These are phyloP conservation scores for baker's yeast (Saccharomyces cerevisiae) DNA, from an alignment of 805 yeast species.

Conservation along the genomic window DNA sequence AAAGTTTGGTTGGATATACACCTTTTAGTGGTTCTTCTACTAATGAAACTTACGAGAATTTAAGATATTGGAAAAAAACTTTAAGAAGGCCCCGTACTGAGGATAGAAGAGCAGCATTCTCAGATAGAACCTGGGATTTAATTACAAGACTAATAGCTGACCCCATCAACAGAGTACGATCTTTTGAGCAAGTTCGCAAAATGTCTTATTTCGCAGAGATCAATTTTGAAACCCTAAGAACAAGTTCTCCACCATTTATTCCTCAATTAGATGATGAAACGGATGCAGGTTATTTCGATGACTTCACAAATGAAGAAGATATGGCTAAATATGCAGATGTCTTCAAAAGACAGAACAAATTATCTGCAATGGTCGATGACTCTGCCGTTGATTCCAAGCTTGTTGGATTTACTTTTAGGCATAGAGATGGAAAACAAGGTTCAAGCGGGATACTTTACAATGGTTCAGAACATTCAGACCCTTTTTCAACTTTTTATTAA, in stretches of 20 bases:
- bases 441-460: slow-evolving; percentile 31
- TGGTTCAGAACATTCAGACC: slow-evolving; percentile 32
- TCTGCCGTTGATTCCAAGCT: slow-evolving; percentile 60
- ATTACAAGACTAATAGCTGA: slow-evolving; percentile 72
- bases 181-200: slow-evolving; percentile 70
- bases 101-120: slow-evolving; percentile 84
- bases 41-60: slow-evolving; percentile 89
- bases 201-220: slow-evolving; percentile 81
- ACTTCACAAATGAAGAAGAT: slow-evolving; percentile 89
- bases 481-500: slow-evolving; percentile 32
- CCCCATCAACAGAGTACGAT: slow-evolving; percentile 64
- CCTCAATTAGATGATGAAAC: slow-evolving; percentile 95
- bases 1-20: slow-evolving; percentile 92
- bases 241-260: slow-evolving; percentile 81
- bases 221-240: slow-evolving; percentile 65
- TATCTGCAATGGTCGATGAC: slow-evolving; percentile 58
- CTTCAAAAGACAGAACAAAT: slow-evolving; percentile 79
- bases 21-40: slow-evolving; percentile 92
- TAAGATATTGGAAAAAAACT: slow-evolving; percentile 87
- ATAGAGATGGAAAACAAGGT: slow-evolving; percentile 41
- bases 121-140: slow-evolving; percentile 93
- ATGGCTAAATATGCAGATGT: slow-evolving; percentile 98
- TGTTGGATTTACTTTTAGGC: slow-evolving; percentile 94
- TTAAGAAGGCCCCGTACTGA: slow-evolving; percentile 85
- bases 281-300: slow-evolving; percentile 98